These are phyloP conservation scores for Colletotrichum orchidophilum DNA, from an alignment of 2,329 filamentous ascomycete genomes.

Conservation along the genomic window DNA sequence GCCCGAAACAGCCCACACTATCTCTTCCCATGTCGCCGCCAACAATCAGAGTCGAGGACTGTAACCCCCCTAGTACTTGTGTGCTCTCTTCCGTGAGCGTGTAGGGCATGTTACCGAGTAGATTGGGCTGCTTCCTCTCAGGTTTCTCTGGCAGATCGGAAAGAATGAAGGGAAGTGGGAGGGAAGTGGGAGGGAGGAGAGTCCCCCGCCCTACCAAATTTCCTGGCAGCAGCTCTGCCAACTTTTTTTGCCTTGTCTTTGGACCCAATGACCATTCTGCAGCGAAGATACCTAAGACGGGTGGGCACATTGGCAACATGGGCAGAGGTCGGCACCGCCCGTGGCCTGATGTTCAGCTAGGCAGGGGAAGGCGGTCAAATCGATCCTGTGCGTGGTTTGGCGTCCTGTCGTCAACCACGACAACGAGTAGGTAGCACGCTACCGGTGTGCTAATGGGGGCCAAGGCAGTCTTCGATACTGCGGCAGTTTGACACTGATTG, in stretches of 20 bases:
- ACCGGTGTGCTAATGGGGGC: too few species aligned
- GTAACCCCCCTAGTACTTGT: not conserved
- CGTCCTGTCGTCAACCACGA: too few species aligned
- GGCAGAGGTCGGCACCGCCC: not conserved
- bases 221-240: not conserved
- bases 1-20: not conserved
- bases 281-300: not conserved
- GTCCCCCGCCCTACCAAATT: not conserved
- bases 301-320: not conserved
- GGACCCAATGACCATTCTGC: not conserved
- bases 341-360: not conserved
- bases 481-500: not conserved
- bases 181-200: not conserved
- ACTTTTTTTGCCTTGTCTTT: not conserved
- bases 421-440: too few species aligned
- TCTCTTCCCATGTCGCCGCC: not conserved
- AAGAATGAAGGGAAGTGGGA: too few species aligned
- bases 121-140: not conserved
- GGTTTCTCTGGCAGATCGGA: not conserved
- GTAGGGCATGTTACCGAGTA: too few species aligned
- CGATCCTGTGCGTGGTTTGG: too few species aligned
- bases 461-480: too few species aligned
- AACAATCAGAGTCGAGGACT: not conserved
- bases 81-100: not conserved
- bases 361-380: not conserved